phyloP scores from a whole-genome alignment of 345 rosid species.

The Fremontodendron californicum region DNA sequence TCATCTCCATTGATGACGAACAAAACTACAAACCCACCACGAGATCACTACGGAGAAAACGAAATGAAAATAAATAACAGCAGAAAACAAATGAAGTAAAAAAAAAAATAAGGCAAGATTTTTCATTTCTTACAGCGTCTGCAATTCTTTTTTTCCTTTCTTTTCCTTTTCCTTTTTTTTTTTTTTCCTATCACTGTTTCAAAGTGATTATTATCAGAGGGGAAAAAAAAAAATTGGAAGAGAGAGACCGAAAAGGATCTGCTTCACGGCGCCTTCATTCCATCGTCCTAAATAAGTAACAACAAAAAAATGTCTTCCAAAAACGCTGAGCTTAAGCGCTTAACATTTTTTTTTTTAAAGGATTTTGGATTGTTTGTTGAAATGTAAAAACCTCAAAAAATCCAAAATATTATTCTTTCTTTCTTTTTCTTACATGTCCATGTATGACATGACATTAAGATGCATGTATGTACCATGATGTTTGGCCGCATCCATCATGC shows the following conservation, averaged over 20 bases:
- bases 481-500: not conserved
- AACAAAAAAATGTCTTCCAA: not conserved
- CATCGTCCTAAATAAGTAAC: constrained; percentile 5
- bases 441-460: not conserved
- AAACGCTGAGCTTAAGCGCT: not conserved
- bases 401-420: not conserved
- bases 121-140: not conserved
- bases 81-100: not conserved
- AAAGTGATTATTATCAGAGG: not conserved
- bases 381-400: not conserved
- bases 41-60: constrained; percentile 35
- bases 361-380: not conserved
- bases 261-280: no score
- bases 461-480: not conserved
- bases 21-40: constrained; percentile 21
- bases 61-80: constrained; percentile 12
- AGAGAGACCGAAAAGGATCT: not conserved
- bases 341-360: not conserved
- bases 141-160: not conserved
- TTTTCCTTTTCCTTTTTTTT: not conserved
- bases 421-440: not conserved
- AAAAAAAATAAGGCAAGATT: not conserved
- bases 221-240: not conserved
- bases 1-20: constrained; percentile 21
- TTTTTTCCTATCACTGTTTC: not conserved